Conservation (phyloP, 768 basidiomycete genomes). For the Leccinum sublutescens region DNA sequence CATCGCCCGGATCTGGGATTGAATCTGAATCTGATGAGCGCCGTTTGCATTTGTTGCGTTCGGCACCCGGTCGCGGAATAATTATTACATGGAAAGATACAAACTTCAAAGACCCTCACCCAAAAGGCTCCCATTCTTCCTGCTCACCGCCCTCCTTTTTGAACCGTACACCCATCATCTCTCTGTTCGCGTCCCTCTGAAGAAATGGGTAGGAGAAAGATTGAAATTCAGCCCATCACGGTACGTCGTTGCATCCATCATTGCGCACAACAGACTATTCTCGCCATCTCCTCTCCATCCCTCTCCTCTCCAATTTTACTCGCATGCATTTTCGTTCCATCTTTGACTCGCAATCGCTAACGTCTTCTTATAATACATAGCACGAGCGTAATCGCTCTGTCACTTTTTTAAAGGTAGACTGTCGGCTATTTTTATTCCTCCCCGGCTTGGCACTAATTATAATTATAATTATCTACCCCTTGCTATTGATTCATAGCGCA, state of each 20-base stretch:
- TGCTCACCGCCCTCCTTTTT: conserved; percentile 17
- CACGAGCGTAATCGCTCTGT: conserved; percentile 90
- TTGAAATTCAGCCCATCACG: conserved; percentile 79
- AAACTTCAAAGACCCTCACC: conserved; percentile 31
- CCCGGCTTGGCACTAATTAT: conserved; percentile 40
- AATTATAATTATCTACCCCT: conserved; percentile 16
- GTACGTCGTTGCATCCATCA: conserved; percentile 44
- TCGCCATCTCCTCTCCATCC: conserved; percentile 12
- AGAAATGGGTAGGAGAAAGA: conserved; percentile 73
- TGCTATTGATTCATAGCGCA: conserved; percentile 52
- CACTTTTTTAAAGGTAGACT: conserved; percentile 81
- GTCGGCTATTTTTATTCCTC: conserved; percentile 61
- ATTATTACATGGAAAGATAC: conserved; percentile 39
- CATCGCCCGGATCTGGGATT: conserved; percentile 28
- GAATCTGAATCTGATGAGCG: conserved; percentile 32
- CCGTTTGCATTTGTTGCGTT: conserved; percentile 36
- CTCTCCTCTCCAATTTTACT: conserved; percentile 32
- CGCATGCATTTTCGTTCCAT: conserved; percentile 23
- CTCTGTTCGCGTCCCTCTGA: conserved; percentile 1
- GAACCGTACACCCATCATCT: conserved; percentile 23
- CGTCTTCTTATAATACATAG: conserved; percentile 50
- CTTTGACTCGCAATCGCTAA: conserved; percentile 34
- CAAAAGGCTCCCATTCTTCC: conserved; percentile 35
- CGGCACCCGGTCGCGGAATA: conserved; percentile 41
- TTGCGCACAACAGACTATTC: conserved; percentile 17